Evolutionary conservation across 1,284 basidiomycete species (phyloP).

Genomic region (Puccinia hordei): DNA sequence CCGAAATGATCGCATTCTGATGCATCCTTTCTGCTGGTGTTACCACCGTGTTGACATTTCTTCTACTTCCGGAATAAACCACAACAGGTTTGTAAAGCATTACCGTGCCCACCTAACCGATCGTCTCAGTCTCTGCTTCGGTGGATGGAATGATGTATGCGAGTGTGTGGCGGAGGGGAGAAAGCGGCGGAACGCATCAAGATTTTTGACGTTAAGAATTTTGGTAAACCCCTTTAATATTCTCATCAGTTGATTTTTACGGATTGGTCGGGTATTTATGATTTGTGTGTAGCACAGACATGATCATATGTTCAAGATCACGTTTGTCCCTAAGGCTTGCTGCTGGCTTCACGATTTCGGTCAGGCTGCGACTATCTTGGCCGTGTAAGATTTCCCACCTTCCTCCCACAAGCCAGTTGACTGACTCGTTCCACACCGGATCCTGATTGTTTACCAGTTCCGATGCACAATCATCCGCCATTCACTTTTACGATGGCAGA

Average conservation of each 20-base stretch:
- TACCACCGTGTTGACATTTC: neutral
- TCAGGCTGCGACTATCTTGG: constrained; percentile 82
- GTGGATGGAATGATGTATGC: constrained; percentile 91
- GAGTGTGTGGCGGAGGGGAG: constrained; percentile 66
- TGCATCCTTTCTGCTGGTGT: neutral
- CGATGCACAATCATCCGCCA: constrained; percentile 72
- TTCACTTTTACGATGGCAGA: constrained; percentile 88
- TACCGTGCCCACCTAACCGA: constrained; percentile 80
- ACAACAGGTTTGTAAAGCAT: constrained; percentile 52
- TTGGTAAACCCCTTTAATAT: constrained; percentile 67
- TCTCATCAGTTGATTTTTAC: neutral
- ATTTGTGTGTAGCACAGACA: constrained; percentile 67
- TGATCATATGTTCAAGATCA: constrained; percentile 95
- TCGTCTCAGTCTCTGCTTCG: constrained; percentile 80
- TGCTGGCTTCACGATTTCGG: constrained; percentile 91
- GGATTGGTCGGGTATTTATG: neutral
- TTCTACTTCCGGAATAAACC: neutral
- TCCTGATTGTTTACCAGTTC: constrained; percentile 64
- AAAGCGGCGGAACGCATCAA: constrained; percentile 72
- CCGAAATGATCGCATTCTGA: neutral
- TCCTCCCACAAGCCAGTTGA: neutral
- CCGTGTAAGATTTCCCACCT: constrained; percentile 67
- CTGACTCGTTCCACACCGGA: neutral
- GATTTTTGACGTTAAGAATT: constrained; percentile 96
- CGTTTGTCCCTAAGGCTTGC: constrained; percentile 77